Percentiles rank a stretch among this genome's conserved stretches.
phyloP scores from a whole-genome alignment of 306 rosid genomes.

The Lathyrus sativus region DNA sequence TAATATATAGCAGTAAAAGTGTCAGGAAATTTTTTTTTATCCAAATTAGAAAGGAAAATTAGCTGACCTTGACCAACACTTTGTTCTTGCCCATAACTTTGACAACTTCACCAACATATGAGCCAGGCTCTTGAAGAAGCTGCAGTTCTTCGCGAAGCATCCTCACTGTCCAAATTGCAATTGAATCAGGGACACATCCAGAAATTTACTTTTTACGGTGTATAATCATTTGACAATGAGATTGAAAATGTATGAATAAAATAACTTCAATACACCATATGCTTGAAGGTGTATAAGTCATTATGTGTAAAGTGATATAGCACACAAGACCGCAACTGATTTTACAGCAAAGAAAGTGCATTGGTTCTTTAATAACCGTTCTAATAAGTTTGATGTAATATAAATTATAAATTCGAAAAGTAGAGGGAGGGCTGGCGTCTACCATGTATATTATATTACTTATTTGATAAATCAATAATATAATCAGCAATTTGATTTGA shows the following conservation, averaged over 20 bases:
- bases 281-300: not conserved
- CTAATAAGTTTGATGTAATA: not conserved
- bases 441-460: not conserved
- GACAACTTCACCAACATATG: constrained; percentile 97
- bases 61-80: constrained; percentile 86
- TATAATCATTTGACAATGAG: not conserved
- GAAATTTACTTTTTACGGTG: too few relatives aligned
- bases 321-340: not conserved
- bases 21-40: not conserved
- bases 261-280: not conserved
- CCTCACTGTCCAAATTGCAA: constrained; percentile 67
- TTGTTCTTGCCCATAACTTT: constrained; percentile 99
- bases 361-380: not conserved
- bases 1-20: not conserved
- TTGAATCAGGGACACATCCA: not conserved
- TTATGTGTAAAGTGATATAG: constrained; percentile 9
- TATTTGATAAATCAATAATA: not conserved
- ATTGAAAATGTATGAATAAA: not conserved
- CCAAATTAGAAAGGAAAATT: not conserved
- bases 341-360: not conserved
- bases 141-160: constrained; percentile 98
- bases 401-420: not conserved
- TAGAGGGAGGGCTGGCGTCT: not conserved
- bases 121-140: constrained; percentile 98
- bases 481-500: not conserved